phyloP scores from a whole-genome alignment of 2,329 filamentous ascomycete species.

The Colletotrichum lindemuthianum region DNA sequence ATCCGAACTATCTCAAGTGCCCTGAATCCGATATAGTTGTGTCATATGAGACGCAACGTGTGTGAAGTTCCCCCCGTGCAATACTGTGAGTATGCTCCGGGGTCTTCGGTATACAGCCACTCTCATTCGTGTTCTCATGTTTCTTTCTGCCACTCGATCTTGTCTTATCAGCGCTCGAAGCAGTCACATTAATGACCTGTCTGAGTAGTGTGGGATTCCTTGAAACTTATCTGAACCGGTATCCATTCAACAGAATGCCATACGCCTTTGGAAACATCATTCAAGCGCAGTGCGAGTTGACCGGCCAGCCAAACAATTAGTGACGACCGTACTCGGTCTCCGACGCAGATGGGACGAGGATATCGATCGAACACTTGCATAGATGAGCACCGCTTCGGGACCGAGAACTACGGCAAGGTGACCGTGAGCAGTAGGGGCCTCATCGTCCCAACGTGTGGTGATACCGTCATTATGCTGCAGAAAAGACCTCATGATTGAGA shows the following conservation, averaged over 20 bases:
- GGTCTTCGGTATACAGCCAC: neutral
- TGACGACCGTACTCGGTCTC: neutral
- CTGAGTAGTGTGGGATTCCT: neutral
- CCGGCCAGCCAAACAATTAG: neutral
- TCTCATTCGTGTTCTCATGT: constrained; percentile 1
- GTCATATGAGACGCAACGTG: constrained; percentile 19
- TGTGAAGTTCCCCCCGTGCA: constrained; percentile 20
- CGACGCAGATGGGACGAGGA: neutral
- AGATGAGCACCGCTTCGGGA: constrained; percentile 1
- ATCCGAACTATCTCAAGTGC: constrained; percentile 22
- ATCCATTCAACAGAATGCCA: too few species aligned
- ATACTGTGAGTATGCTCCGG: neutral
- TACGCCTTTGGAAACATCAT: too few species aligned
- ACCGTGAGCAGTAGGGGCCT: constrained; percentile 8
- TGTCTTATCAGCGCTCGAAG: neutral
- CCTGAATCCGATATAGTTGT: constrained; percentile 20
- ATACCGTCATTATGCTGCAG: constrained; percentile 1
- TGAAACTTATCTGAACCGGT: neutral
- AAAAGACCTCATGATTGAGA: neutral
- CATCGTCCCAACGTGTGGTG: constrained; percentile 7
- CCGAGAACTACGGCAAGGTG: constrained; percentile 9
- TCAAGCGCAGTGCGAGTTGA: neutral
- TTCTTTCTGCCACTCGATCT: neutral
- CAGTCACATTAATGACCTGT: neutral
- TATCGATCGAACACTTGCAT: constrained; percentile 2